Conservation (phyloP, 1,284 basidiomycete genomes). For the Phylloporus sp. region DNA sequence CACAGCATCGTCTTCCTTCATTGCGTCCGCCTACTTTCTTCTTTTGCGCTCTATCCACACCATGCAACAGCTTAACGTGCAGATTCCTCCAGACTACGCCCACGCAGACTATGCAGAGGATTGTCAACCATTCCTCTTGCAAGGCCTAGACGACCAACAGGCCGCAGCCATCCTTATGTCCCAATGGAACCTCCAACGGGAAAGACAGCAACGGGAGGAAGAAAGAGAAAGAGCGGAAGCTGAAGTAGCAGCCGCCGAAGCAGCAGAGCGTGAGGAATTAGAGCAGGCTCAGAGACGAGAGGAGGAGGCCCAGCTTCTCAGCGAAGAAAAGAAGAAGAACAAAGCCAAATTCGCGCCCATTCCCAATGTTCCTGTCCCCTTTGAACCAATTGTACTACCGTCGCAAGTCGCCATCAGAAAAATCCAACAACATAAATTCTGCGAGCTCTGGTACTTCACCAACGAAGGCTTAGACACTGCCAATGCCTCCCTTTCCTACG, state of each 20-base stretch:
- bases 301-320: neutral
- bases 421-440: conserved; percentile 2
- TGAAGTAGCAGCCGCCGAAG: neutral
- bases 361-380: neutral
- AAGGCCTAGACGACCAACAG: neutral
- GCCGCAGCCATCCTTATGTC: neutral
- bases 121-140: neutral
- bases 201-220: neutral
- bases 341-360: neutral
- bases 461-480: neutral
- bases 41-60: too few species aligned
- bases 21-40: too few species aligned
- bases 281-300: neutral
- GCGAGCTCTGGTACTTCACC: conserved; percentile 5
- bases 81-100: neutral
- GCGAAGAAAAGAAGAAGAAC: neutral
- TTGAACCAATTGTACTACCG: neutral
- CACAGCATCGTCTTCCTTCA: too few species aligned
- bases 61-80: neutral
- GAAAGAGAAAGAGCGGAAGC: neutral
- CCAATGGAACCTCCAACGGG: neutral
- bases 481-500: neutral
- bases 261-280: neutral
- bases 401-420: neutral
- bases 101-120: neutral